Conservation (phyloP, 2,329 filamentous ascomycete species). For the Claviceps quebecensis region DNA sequence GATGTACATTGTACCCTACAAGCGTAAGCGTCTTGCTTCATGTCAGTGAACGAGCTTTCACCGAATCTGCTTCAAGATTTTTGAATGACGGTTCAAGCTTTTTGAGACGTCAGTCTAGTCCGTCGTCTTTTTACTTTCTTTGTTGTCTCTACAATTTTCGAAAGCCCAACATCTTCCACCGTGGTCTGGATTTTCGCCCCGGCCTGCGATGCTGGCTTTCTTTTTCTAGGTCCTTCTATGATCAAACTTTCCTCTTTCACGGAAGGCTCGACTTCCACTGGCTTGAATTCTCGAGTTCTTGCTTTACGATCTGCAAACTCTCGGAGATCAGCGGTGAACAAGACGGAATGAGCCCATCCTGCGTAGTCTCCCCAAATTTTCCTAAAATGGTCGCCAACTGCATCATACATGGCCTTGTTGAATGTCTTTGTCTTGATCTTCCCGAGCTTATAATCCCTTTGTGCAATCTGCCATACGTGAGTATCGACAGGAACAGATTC, state of each 20-base stretch:
- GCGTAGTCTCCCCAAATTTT: constrained; percentile 83
- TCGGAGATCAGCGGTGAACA: constrained; percentile 86
- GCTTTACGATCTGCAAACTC: constrained; percentile 58
- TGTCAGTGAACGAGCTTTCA: too few relatives aligned
- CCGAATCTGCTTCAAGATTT: background rate
- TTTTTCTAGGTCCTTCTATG: constrained; percentile 15
- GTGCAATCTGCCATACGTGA: constrained; percentile 97
- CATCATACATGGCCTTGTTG: constrained; percentile 78
- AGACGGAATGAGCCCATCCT: constrained; percentile 92
- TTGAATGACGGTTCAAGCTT: background rate
- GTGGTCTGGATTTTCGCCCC: constrained; percentile 9
- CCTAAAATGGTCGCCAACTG: constrained; percentile 81
- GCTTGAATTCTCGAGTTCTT: constrained; percentile 2
- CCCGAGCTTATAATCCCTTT: constrained; percentile 87
- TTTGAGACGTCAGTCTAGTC: constrained; percentile 7
- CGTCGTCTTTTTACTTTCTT: constrained; percentile 17
- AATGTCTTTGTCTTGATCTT: constrained; percentile 74
- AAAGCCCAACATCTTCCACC: constrained; percentile 11
- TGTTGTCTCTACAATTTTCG: constrained; percentile 10
- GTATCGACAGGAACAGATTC: constrained; percentile 94
- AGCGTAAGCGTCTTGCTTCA: background rate
- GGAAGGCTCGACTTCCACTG: background rate
- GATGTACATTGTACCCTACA: too few relatives aligned
- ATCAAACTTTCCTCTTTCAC: constrained; percentile 12
- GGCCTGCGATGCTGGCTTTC: constrained; percentile 9